phyloP scores from a whole-genome alignment of 768 basidiomycete genomes.

The Boletellus sp. region DNA sequence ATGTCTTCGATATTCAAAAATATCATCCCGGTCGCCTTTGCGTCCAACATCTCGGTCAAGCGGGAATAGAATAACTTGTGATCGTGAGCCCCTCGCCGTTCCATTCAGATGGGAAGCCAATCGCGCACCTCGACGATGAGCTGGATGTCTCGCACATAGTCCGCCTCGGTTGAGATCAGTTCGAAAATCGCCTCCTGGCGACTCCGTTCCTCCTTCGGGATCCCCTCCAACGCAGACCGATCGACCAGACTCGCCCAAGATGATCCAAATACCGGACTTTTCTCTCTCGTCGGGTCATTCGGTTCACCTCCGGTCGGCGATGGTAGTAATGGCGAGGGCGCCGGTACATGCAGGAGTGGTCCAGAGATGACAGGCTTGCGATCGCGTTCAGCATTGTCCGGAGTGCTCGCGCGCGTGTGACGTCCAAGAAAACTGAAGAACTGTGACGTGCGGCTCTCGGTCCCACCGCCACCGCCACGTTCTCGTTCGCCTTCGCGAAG shows the following conservation, averaged over 20 bases:
- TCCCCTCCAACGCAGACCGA: conserved; percentile 73
- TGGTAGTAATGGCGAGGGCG: conserved; percentile 12
- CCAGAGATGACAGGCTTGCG: conserved; percentile 60
- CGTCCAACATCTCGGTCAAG: conserved; percentile 66
- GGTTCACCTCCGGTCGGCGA: not conserved
- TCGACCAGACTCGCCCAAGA: conserved; percentile 95
- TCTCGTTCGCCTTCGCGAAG: conserved; percentile 25
- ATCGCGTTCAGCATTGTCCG: conserved; percentile 42
- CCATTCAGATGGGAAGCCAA: not conserved
- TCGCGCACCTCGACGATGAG: conserved; percentile 78
- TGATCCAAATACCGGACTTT: conserved; percentile 60
- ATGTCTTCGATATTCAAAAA: conserved; percentile 96
- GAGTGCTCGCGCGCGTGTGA: conserved; percentile 41
- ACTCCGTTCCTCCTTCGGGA: conserved; percentile 73
- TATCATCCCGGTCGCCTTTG: conserved; percentile 74
- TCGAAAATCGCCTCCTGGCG: conserved; percentile 97
- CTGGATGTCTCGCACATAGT: conserved; percentile 90
- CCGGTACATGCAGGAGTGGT: conserved; percentile 46
- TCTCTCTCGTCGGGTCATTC: conserved; percentile 35
- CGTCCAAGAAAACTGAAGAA: conserved; percentile 65
- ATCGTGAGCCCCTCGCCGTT: not conserved
- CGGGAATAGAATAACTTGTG: conserved; percentile 79
- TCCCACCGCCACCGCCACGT: conserved; percentile 12
- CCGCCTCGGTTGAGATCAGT: conserved; percentile 83
- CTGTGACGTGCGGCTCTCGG: conserved; percentile 39